These are phyloP conservation scores for Neurospora tetraspora DNA, from an alignment of 495 filamentous ascomycete species.

Conservation along the genomic window DNA sequence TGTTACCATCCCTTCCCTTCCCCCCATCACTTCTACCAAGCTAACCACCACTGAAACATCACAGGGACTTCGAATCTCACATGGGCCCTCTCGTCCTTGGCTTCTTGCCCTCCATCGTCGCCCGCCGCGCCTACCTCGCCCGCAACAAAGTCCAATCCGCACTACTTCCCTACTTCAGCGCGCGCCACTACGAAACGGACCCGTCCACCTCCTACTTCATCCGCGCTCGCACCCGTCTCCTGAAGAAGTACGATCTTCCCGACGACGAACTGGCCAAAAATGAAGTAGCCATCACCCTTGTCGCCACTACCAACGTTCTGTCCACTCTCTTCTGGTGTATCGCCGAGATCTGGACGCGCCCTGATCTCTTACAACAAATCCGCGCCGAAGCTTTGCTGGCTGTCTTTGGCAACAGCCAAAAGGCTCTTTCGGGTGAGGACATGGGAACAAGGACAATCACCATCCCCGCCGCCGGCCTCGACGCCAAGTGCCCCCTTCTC, in stretches of 20 bases:
- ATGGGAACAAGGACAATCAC: not conserved
- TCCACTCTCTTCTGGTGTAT: conserved; percentile 14
- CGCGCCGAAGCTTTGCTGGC: conserved; percentile 6
- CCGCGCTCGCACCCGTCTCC: not conserved
- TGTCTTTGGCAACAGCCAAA: not conserved
- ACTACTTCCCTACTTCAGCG: conserved; percentile 2
- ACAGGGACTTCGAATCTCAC: conserved; percentile 17
- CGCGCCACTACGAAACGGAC: not conserved
- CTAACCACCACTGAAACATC: not conserved
- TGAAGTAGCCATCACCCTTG: conserved; percentile 8
- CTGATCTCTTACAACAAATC: conserved; percentile 1
- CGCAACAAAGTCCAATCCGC: conserved; percentile 11
- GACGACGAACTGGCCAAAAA: conserved; percentile 2
- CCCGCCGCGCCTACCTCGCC: conserved; percentile 19
- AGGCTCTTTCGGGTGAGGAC: not conserved
- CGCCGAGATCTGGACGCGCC: conserved; percentile 7
- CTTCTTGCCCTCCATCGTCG: conserved; percentile 16
- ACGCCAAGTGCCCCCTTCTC: conserved; percentile 8
- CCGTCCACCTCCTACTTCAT: conserved; percentile 1
- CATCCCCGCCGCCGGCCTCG: not conserved
- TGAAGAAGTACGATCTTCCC: conserved; percentile 1
- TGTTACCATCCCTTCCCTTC: not conserved
- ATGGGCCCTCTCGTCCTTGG: conserved; percentile 21
- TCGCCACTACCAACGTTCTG: conserved; percentile 9
- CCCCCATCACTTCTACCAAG: not conserved